A percentile compares a stretch with the other conserved stretches of the same genome.
phyloP scores from a whole-genome alignment of 2,329 filamentous ascomycete species.

The Leptosphaerulina australis region DNA sequence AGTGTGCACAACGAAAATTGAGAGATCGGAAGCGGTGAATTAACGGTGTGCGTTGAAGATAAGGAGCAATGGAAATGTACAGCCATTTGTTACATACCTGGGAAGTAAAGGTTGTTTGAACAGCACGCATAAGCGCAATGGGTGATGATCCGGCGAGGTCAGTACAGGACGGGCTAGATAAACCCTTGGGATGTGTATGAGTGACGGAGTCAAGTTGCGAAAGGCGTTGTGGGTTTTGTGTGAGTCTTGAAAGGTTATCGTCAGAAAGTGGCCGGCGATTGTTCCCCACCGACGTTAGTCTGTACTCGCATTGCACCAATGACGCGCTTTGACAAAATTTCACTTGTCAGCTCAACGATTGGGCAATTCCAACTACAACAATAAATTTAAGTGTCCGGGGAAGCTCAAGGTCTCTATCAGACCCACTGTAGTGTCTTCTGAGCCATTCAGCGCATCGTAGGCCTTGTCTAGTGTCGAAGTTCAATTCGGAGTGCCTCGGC shows the following conservation, averaged over 20 bases:
- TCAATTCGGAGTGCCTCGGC: slow-evolving; percentile 15
- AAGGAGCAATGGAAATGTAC: slow-evolving; percentile 26
- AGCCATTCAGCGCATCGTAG: slow-evolving; percentile 16
- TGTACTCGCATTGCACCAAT: slow-evolving; percentile 13
- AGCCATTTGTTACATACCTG: slow-evolving; percentile 52
- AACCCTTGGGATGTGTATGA: slow-evolving; percentile 29
- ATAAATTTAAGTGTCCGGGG: slow-evolving; percentile 13
- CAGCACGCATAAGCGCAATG: slow-evolving; percentile 57
- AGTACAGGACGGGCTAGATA: slow-evolving; percentile 33
- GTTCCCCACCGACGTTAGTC: slow-evolving; percentile 10
- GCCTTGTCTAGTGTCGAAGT: slow-evolving; percentile 4
- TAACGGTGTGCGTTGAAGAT: slow-evolving; percentile 42
- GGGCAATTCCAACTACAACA: slow-evolving; percentile 19
- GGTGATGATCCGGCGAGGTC: slow-evolving; percentile 32
- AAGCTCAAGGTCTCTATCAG: slow-evolving; percentile 13
- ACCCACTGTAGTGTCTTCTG: slow-evolving; percentile 16
- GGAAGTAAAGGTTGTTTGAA: slow-evolving; percentile 59
- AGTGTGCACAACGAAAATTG: slow-evolving; percentile 15
- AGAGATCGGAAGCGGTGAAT: slow-evolving; percentile 27
- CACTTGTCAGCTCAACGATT: slow-evolving; percentile 19
- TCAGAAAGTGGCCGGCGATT: slow-evolving; percentile 15
- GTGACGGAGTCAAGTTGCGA: slow-evolving; percentile 10
- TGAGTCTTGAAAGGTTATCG: slow-evolving; percentile 25
- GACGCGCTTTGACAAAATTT: slow-evolving; percentile 26
- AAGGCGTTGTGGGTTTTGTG: slow-evolving; percentile 21